phyloP scores from a whole-genome alignment of 345 rosid species.

The Hibiscus trionum region DNA sequence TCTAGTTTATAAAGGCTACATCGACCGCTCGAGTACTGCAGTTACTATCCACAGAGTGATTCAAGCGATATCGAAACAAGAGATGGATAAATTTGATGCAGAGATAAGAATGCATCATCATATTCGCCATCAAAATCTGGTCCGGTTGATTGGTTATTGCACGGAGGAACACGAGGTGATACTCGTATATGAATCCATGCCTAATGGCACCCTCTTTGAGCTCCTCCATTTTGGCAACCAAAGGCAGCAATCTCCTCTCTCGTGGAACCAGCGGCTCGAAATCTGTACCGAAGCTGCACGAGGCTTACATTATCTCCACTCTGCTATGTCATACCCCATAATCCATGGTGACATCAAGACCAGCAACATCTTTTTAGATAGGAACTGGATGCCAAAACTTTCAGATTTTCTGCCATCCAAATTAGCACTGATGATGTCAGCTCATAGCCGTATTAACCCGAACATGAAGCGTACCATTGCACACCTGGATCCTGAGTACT shows the following conservation, averaged over 20 bases:
- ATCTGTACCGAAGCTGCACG: conserved; percentile 32
- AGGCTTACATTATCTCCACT: conserved; percentile 35
- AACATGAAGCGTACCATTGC: conserved; percentile 27
- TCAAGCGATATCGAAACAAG: background rate
- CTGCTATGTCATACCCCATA: conserved; percentile 23
- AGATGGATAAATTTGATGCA: background rate
- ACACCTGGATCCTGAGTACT: conserved; percentile 29
- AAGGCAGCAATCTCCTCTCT: conserved; percentile 21
- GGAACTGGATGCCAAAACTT: conserved; percentile 29
- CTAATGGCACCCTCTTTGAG: conserved; percentile 29
- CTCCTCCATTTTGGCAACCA: conserved; percentile 26
- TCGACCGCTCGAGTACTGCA: conserved; percentile 17
- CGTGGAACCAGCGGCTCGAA: conserved; percentile 33
- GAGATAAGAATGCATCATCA: background rate
- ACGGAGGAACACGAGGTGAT: background rate
- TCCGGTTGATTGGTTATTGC: conserved; percentile 7
- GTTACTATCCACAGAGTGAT: conserved; percentile 24
- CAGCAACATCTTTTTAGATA: conserved; percentile 29
- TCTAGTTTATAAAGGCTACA: conserved; percentile 31
- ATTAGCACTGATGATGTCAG: conserved; percentile 19
- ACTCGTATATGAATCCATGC: conserved; percentile 30
- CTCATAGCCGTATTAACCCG: conserved; percentile 13
- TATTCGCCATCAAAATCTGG: background rate
- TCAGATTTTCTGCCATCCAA: conserved; percentile 33
- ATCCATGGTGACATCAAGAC: conserved; percentile 32